Percentiles rank a stretch among this genome's conserved stretches.
Evolutionary conservation across 192 early-diverging fungal genomes (phyloP).

Genomic region (Paraglomus brasilianum): DNA sequence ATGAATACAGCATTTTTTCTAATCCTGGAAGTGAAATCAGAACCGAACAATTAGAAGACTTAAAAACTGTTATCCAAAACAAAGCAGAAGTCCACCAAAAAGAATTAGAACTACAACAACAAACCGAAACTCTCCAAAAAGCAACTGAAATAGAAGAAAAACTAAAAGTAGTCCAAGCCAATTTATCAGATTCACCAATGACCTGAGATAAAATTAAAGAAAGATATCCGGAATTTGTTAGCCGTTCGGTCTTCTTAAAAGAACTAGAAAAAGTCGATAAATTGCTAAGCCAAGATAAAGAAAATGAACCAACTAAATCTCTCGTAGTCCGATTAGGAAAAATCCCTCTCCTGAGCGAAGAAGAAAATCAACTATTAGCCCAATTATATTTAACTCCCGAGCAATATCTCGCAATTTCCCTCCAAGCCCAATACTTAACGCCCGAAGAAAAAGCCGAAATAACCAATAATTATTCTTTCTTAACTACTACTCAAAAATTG

Average conservation of each 20-base stretch:
- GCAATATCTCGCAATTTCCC: not conserved
- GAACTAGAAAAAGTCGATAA: not conserved
- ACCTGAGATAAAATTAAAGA: not conserved
- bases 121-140: not conserved
- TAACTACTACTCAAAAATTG: not conserved
- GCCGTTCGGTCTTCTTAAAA: too few species aligned
- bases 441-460: not conserved
- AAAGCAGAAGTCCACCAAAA: not conserved
- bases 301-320: not conserved
- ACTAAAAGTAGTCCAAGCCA: not conserved
- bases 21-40: not conserved
- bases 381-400: conserved; percentile 13
- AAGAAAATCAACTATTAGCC: not conserved
- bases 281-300: not conserved
- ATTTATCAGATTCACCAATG: not conserved
- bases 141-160: not conserved
- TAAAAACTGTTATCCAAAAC: not conserved
- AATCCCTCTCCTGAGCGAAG: not conserved
- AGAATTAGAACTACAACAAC: not conserved
- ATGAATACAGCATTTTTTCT: conserved; percentile 8
- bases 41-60: not conserved
- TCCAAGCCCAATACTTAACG: conserved; percentile 1
- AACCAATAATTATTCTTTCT: not conserved
- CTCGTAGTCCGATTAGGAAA: not conserved
- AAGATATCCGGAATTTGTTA: not conserved